Evolutionary conservation across 2,329 filamentous ascomycete species (phyloP), one percentile per base, ranked within the genome.

Genomic region (Fusarium sp.): DNA sequence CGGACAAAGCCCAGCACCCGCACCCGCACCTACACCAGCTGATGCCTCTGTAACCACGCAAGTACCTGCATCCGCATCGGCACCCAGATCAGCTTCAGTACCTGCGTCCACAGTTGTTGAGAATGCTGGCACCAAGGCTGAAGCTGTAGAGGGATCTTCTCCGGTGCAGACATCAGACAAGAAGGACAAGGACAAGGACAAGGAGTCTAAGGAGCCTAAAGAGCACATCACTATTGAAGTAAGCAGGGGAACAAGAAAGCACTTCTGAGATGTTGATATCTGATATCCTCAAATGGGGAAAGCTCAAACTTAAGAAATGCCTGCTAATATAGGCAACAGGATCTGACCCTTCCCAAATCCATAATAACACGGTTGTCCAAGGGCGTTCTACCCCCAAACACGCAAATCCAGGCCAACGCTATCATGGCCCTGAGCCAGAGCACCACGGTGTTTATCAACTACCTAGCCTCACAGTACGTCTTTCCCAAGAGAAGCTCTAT

Each of bases 401-500:
- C 92, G 7, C 91, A 93, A 78, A 92, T 95, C 48, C 92, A 95
- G 77, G 92, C 90, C 74, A 93, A 94, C 80, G 92, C 92, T 41
- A 87, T 94, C 55, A 80, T 93, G 51, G 92, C 92, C 11, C 85
- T 96, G 81, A 91, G 88, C 70, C 94, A 94, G 80, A 92, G 91
- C 78, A 90, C 92, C 9, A 94, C 91, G 2, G 89, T 96, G 1
- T 96, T 96, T 75, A 90, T 96, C 71, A 95, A 88, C 79, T 92
- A 94, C 77, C 82, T 96, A 32, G 90, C 91, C 44, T 86, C 88
- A 64, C 87, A 89, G 92, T 95, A 85, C 55, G 90, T 84, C 41
- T 20, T 43, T 35, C n/a, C 30, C 25, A 15, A 6, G 15, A 39
- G 22, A 13, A 27, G 19, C 20, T 9, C 30, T 13, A 15, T 43